Conservation (phyloP, 768 basidiomycete species). For the Leccinum olivaceopallidum region DNA sequence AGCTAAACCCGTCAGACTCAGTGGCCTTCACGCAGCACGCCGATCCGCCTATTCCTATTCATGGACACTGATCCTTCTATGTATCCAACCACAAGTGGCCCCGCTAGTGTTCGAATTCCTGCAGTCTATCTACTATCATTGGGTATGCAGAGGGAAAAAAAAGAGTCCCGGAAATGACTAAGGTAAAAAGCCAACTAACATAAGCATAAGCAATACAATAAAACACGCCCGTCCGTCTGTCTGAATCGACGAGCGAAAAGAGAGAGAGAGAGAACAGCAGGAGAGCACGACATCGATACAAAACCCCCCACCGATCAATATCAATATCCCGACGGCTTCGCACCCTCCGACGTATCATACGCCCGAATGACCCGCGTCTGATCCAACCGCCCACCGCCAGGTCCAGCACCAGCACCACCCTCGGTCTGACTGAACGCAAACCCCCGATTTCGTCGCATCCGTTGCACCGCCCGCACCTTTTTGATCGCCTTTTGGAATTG, state of each 20-base stretch:
- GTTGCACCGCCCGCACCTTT: slow-evolving; percentile 97
- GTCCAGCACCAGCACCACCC: slow-evolving; percentile 41
- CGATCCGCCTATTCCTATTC: neutral
- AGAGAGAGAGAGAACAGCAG: neutral
- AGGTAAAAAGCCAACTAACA: neutral
- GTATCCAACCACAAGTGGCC: neutral
- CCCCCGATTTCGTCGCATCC: slow-evolving; percentile 94
- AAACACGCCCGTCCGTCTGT: neutral
- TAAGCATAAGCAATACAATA: slow-evolving; percentile 5
- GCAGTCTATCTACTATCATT: neutral
- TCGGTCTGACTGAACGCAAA: slow-evolving; percentile 99
- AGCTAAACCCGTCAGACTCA: no score
- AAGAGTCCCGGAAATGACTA: neutral
- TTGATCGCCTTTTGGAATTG: slow-evolving; percentile 99
- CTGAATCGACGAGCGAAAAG: neutral
- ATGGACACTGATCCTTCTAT: neutral
- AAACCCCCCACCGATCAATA: slow-evolving; percentile 37
- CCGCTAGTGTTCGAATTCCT: neutral
- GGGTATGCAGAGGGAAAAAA: neutral
- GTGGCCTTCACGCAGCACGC: no score
- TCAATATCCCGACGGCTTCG: slow-evolving; percentile 69
- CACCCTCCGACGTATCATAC: slow-evolving; percentile 80
- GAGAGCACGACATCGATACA: neutral
- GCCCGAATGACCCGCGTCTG: slow-evolving; percentile 84
- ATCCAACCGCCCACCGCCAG: slow-evolving; percentile 54